These are phyloP conservation scores for Petunia axillaris DNA, from an alignment of 257 asterid genomes.

Conservation along the genomic window DNA sequence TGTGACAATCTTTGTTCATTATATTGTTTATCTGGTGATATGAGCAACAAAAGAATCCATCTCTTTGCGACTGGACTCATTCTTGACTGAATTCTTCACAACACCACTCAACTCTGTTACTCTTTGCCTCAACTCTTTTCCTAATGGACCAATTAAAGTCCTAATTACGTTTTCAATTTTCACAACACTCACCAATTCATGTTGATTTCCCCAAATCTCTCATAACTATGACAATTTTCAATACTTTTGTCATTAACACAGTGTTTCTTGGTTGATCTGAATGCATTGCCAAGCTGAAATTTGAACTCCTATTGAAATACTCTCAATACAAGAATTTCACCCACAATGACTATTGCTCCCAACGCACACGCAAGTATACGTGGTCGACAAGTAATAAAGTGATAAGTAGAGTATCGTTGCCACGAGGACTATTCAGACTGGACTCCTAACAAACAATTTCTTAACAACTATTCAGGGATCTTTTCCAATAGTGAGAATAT, in stretches of 20 bases:
- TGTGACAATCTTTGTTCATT: background rate
- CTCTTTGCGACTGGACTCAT: background rate
- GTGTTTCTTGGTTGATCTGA: constrained; percentile 21
- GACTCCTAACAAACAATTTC: too few relatives aligned
- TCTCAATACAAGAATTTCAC: constrained; percentile 12
- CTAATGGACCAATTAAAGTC: background rate
- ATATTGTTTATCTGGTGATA: background rate
- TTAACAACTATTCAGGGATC: too few relatives aligned
- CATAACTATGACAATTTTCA: background rate
- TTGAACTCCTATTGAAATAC: constrained; percentile 23
- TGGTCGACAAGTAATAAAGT: too few relatives aligned
- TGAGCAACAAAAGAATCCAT: constrained; percentile 15
- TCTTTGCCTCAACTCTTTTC: background rate
- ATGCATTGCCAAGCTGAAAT: constrained; percentile 21
- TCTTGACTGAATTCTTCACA: background rate
- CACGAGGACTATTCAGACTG: too few relatives aligned
- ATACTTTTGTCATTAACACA: background rate
- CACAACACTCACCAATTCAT: background rate
- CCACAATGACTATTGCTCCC: constrained; percentile 7
- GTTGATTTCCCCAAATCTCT: background rate
- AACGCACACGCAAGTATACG: too few relatives aligned
- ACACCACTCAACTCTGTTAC: background rate
- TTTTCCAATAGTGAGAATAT: too few relatives aligned
- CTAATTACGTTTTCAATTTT: background rate
- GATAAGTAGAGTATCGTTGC: too few relatives aligned